A percentile compares a stretch with the other conserved stretches of the same genome.
Evolutionary conservation across 192 early-diverging fungal genomes (phyloP).

Genomic region (Coemansia sp.): DNA sequence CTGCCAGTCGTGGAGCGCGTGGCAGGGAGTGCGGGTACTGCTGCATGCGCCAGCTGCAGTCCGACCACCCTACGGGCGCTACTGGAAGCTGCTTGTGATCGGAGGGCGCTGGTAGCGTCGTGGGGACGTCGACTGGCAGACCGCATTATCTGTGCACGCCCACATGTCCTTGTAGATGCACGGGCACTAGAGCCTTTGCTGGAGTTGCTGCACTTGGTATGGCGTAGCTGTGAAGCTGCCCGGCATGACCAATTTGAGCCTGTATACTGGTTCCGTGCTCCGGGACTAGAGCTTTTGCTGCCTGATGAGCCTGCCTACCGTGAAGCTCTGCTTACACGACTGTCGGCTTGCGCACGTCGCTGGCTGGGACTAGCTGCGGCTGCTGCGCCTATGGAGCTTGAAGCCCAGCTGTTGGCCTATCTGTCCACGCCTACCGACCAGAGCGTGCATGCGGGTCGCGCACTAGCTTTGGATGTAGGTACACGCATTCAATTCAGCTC

Average conservation of each 20-base stretch:
- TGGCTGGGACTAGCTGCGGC: slow-evolving; percentile 66
- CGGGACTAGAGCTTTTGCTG: slow-evolving; percentile 65
- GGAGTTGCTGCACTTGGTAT: slow-evolving; percentile 79
- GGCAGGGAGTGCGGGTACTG: slow-evolving; percentile 54
- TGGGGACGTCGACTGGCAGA: slow-evolving; percentile 65
- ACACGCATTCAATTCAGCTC: slow-evolving; percentile 24
- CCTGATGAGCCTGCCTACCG: slow-evolving; percentile 73
- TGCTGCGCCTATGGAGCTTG: slow-evolving; percentile 68
- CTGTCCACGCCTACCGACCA: slow-evolving; percentile 59
- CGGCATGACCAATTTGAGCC: slow-evolving; percentile 76
- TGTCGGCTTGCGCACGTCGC: slow-evolving; percentile 60
- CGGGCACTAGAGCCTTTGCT: slow-evolving; percentile 66
- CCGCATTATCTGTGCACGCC: slow-evolving; percentile 61
- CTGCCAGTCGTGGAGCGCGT: slow-evolving; percentile 75
- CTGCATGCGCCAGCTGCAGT: slow-evolving; percentile 13
- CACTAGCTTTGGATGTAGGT: slow-evolving; percentile 66
- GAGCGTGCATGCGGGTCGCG: slow-evolving; percentile 66
- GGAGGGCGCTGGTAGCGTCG: slow-evolving; percentile 66
- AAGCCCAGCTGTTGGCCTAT: slow-evolving; percentile 67
- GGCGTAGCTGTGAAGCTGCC: slow-evolving; percentile 75
- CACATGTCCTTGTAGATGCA: slow-evolving; percentile 78
- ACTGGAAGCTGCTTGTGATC: slow-evolving; percentile 65
- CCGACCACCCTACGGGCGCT: slow-evolving; percentile 58
- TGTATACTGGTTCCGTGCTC: slow-evolving; percentile 60
- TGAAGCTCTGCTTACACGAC: slow-evolving; percentile 59